Evolutionary conservation across 2,329 filamentous ascomycete genomes (phyloP), one percentile per base, ranked within the genome.

Genomic region (Cladosporium phlei): DNA sequence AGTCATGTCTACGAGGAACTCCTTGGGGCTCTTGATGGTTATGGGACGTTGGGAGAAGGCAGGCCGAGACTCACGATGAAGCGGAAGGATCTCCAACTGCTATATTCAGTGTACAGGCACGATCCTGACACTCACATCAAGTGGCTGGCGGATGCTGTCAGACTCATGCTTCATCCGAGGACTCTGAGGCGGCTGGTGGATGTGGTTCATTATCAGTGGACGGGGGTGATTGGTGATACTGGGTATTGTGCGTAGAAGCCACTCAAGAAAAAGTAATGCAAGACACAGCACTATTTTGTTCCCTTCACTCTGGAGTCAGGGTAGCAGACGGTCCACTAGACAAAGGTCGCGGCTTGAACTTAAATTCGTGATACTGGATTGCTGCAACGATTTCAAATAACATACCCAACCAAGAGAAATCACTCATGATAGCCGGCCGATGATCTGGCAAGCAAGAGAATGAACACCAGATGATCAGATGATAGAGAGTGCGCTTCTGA

Each of bases 101-200:
- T 33, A 0, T 45, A 45, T 17, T 10, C 22, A 9, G 14, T 11
- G 4, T 22, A 45, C 24, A 20, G 40, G n/a, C 14, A 21, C 7
- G n/a, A 16, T 2, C 17, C 40, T 11, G 22, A 35, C 17, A 20
- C 6, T 17, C 40, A 45, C 8, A 37, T 45, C 8, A 11, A 11
- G 24, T 45, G 40, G 40, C 4, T 19, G 21, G 40, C 40, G 1
- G 40, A 45, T 17, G 21, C 21, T 3, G 40, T 45, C 12, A 21
- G 40, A 7, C 5, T 37, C 0, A 22, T 45, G 1, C 11, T 45
- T 4, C 24, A 45, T n/a, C 40, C 40, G 3, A 5, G 21, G 2
- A 45, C 21, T 29, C 24, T 45, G 2, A 34, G 40, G 24, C 40
- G 32, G 7, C 40, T 45, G 6, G 30, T 45, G 2, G 40, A 45